Conservation (phyloP, 805 yeast genomes). For the Saturnispora quitensis region DNA sequence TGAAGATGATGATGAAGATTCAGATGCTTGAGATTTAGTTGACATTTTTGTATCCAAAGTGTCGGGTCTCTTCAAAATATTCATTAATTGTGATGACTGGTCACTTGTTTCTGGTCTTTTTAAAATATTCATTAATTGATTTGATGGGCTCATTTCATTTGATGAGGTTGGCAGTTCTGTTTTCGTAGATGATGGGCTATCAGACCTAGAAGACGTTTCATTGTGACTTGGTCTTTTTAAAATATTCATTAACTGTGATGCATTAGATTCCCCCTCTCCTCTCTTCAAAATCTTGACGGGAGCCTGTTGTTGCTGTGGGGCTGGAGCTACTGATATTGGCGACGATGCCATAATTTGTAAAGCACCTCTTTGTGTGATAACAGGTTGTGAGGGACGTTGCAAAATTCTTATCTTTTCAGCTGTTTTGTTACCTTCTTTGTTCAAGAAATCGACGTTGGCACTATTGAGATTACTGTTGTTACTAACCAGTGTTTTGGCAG, state of each 20-base stretch:
- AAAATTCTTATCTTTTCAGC: background rate
- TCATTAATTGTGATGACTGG: slow-evolving; percentile 2
- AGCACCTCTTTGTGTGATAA: background rate
- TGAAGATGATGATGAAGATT: background rate
- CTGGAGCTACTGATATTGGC: background rate
- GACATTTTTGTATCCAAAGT: background rate
- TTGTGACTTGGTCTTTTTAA: background rate
- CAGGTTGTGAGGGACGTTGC: background rate
- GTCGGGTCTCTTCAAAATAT: slow-evolving; percentile 1
- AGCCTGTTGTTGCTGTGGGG: background rate
- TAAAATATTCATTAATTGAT: slow-evolving; percentile 8
- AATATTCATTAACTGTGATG: slow-evolving; percentile 4
- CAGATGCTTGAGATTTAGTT: background rate
- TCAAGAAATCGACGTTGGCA: background rate
- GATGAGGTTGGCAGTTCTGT: slow-evolving; percentile 4
- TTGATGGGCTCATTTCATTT: slow-evolving; percentile 2
- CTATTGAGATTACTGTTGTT: background rate
- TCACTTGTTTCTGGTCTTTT: slow-evolving; percentile 1
- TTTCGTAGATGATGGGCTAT: slow-evolving; percentile 1
- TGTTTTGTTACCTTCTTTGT: background rate
- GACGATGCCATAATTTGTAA: background rate
- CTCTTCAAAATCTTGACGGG: slow-evolving; percentile 9
- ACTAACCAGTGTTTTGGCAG: background rate
- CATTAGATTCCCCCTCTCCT: slow-evolving; percentile 2
- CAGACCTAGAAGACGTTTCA: background rate